Evolutionary conservation across 768 basidiomycete species (phyloP).

Genomic region (Artomyces pyxidatus): DNA sequence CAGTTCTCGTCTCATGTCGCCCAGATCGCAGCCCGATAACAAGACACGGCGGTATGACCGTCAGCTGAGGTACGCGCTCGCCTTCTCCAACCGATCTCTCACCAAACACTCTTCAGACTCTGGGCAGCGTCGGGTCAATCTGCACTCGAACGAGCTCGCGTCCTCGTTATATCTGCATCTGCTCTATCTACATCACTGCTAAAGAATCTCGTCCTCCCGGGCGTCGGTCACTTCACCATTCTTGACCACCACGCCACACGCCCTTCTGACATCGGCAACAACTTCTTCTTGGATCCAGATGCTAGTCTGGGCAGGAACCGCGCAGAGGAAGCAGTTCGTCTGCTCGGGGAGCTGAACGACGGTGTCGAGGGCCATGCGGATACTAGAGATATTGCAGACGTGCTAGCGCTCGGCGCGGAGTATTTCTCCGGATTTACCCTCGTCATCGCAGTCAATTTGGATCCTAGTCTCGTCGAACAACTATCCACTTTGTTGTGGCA

Average conservation of each 20-base stretch:
- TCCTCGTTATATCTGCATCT: slow-evolving; percentile 73
- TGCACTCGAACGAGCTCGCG: slow-evolving; percentile 76
- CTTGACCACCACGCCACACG: slow-evolving; percentile 59
- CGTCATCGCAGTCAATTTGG: slow-evolving; percentile 80
- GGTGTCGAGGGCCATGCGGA: slow-evolving; percentile 68
- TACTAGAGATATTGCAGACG: slow-evolving; percentile 41
- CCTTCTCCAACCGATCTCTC: background rate
- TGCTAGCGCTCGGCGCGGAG: slow-evolving; percentile 47
- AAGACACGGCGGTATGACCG: slow-evolving; percentile 93
- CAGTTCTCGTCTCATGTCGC: slow-evolving; percentile 5
- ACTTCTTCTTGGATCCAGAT: slow-evolving; percentile 84
- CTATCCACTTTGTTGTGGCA: slow-evolving; percentile 66
- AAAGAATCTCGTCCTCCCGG: slow-evolving; percentile 96
- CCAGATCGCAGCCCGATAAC: slow-evolving; percentile 63
- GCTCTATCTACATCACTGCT: slow-evolving; percentile 85
- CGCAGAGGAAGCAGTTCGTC: slow-evolving; percentile 69
- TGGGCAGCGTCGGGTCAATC: slow-evolving; percentile 92
- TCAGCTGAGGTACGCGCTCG: slow-evolving; percentile 63
- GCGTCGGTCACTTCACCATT: slow-evolving; percentile 92
- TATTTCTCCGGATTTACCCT: slow-evolving; percentile 64
- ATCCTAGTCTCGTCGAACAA: slow-evolving; percentile 41
- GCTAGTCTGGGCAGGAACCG: slow-evolving; percentile 74
- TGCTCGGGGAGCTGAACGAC: slow-evolving; percentile 83
- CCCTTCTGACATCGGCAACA: slow-evolving; percentile 82
- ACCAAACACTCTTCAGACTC: slow-evolving; percentile 37